Base-by-base conservation (phyloP, 2,329 filamentous ascomycete genomes). In the Aspergillus ruber region DNA sequence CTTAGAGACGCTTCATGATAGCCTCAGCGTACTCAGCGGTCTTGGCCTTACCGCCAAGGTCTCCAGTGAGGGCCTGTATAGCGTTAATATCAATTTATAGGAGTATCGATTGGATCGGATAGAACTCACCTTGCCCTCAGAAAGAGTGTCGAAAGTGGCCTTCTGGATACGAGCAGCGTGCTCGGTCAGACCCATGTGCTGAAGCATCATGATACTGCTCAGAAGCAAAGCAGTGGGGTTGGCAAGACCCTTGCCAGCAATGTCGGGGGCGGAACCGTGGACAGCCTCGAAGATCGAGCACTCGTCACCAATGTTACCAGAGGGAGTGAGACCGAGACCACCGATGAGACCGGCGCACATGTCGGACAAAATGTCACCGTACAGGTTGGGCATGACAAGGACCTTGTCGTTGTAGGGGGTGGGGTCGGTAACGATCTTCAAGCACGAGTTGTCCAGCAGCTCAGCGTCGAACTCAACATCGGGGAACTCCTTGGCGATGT, bases 251-350 rank as follows among this genome's bases (percentile, higher is more conserved):
- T 96, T 90, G 73, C 91, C 91, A 57, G 89, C 90, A 70, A 97
- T 97, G 73, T 97, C 91, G 52, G 91, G 91, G 51, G 91, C 91
- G 57, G 90, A 95, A 63, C 91, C 91, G 80, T 98, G 93, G 64
- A 98, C 93, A 64, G 93, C 93, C 79, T 98, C 93, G 78, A 98
- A 98, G 78, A 97, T 96, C 71, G 89, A 95, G 85, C 90, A 97
- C 79, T 95, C 88, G 75, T 96, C 90, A 74, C 90, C 93, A 67
- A 96, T 97, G 83, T 98, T 98, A 67, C 91, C 93, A 35, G 91
- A 97, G 57, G 93, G 93, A 35, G 93, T 96, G 45, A 98, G 84
- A 71, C 93, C 93, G 56, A 98, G 86, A 74, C 93, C 93, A 70
- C 93, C 93, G 65, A 98, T 97, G 61, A 98, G 81, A 77, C 93